Base-by-base conservation (phyloP, 1,284 basidiomycete species). In the Ganoderma multipileum region DNA sequence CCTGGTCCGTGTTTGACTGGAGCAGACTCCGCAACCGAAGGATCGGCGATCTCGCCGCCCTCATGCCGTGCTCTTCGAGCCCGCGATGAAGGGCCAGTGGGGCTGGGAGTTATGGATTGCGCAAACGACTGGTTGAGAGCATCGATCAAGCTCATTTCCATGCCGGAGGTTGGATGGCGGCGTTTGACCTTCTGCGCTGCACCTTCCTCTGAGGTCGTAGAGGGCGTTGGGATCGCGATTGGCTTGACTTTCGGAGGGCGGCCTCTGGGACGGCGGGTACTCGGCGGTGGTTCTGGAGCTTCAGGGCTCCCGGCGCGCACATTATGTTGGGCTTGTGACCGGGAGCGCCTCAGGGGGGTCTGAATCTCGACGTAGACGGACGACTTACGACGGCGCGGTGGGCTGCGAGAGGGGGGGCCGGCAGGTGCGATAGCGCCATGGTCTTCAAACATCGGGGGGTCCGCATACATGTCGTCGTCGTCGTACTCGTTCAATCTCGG, bases 121-220 rank as follows among this genome's bases (percentile, higher is more conserved):
- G 52, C 52, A 28, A 68, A 69, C 12, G 71, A 68, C 5, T 36
- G 57, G 23, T 72, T 72, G 58, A 72, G 28, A 0, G 68, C 71
- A n/a, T 72, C 68, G 14, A 44, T 66, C 4, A 72, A 42, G 6
- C 66, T 47, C 3, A 63, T 33, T 3, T 20, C n/a, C 14, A 44
- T 18, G 16, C 28, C 54, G 12, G 57, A 63, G 3, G 47, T 30
- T 7, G 38, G 33, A 1, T 3, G n/a, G 12, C 55, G 64, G 2
- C 8, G 18, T 41, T 16, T 23, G 2, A n/a, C 26, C 20, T 30
- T 9, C 5, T 18, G 41, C n/a, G 36, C 7, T 23, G 9, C 44
- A 8, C n/a, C 36, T 6, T 66, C 67, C 6, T 68, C 65, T 0
- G 71, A 66, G 0, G 71, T 65, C 2, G 71, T 55, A 2, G 71